phyloP scores from a whole-genome alignment of 2,329 filamentous ascomycete species.

The Ascochyta fabae region DNA sequence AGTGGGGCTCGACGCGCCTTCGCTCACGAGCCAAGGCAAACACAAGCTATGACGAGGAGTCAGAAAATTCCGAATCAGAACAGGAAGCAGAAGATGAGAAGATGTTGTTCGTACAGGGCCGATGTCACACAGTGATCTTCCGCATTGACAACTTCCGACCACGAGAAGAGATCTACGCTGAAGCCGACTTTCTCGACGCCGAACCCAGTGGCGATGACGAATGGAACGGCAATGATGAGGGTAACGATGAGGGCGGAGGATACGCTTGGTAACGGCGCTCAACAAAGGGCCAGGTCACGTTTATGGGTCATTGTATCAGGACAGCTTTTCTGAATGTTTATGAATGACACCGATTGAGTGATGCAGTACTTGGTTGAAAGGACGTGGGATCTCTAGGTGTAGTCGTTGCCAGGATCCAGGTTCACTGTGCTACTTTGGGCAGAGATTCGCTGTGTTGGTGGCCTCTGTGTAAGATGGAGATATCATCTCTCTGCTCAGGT shows the following conservation, averaged over 20 bases:
- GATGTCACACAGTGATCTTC: constrained; percentile 74
- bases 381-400: too few species aligned
- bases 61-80: constrained; percentile 34
- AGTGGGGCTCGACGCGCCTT: constrained; percentile 41
- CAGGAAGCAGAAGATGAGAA: constrained; percentile 23
- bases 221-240: constrained; percentile 64
- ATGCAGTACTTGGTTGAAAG: too few species aligned
- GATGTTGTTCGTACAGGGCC: constrained; percentile 64
- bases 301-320: not conserved
- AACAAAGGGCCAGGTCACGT: not conserved
- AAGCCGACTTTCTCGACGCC: constrained; percentile 74
- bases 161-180: constrained; percentile 69
- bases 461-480: too few species aligned
- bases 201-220: constrained; percentile 65
- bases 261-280: constrained; percentile 35
- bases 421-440: too few species aligned
- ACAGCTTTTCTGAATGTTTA: not conserved
- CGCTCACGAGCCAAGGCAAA: constrained; percentile 36
- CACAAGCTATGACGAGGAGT: constrained; percentile 39
- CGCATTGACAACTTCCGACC: constrained; percentile 79
- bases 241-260: constrained; percentile 46
- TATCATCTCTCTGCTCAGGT: too few species aligned
- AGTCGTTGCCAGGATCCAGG: too few species aligned
- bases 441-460: too few species aligned
- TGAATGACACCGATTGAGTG: too few species aligned